Evolutionary conservation across 495 filamentous ascomycete species (phyloP), one percentile per base, ranked within the genome.

Genomic region (Trichoderma gamsii): DNA sequence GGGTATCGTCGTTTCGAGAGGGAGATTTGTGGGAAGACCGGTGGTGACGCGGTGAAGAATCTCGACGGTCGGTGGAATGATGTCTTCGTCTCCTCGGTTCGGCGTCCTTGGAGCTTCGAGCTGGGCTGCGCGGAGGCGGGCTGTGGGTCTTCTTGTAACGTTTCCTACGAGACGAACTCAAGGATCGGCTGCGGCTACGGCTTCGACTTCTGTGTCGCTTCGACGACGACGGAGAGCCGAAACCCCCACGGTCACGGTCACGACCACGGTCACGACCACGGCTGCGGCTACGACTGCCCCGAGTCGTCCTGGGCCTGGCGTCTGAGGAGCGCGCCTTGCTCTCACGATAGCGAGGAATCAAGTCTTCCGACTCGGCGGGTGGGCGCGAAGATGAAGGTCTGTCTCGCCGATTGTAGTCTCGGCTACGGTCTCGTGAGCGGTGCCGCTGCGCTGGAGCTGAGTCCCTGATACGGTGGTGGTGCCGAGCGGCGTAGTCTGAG

Each of bases 361-460:
- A 12, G 27, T 66, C 65, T 4, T 46, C 29, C 16, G 29, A 46
- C 2, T 51, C 46, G 49, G 49, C 21, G 43, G 49, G 66, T 6
- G 4, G 9, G 63, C 67, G 7, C 65, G 70, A 23, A 46, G 64
- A 65, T 59, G 68, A 5, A 70, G 72, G 27, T 46, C 68, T 9
- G 51, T 68, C 38, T 69, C 65, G 29, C 66, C 56, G 35, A 41
- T 21, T 41, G 41, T 44, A n/a, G 64, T 61, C 41, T 41, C 84
- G 63, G 87, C 85, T 66, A 87, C 82, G 69, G 78, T 71, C 23
- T 86, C 80, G 75, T 86, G 84, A 67, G 86, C 79, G 66, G 86
- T 87, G 32, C 49, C 69, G 43, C 65, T 68, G 23, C 69, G 69
- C n/a, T 67, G 68, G 67, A 68, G 70, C 35, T 71, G 70, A 63